A percentile compares a stretch with the other conserved stretches of the same genome.
Conservation (phyloP, 352 stramenopile species). For the Pythium scleroteichum region DNA sequence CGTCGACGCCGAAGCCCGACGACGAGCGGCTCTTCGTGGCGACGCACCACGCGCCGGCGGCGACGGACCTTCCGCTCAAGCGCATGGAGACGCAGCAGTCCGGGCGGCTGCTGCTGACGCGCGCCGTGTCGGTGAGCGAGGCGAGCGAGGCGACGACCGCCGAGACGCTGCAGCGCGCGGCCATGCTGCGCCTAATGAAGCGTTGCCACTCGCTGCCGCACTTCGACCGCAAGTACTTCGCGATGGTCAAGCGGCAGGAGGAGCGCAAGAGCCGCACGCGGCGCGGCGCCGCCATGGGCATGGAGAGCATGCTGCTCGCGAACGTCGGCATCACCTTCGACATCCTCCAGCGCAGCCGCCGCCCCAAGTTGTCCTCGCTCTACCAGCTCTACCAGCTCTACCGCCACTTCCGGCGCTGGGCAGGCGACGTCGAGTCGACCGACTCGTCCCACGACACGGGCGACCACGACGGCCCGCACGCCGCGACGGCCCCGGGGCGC, state of each 20-base stretch:
- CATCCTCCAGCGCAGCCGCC: constrained; percentile 51
- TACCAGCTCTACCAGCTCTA: constrained; percentile 49
- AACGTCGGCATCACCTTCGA: constrained; percentile 53
- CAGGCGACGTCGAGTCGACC: background rate
- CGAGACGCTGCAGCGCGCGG: constrained; percentile 7
- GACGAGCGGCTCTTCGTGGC: constrained; percentile 1
- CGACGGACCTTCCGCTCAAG: constrained; percentile 8
- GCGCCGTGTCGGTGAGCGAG: background rate
- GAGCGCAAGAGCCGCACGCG: constrained; percentile 10
- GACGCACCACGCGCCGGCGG: background rate
- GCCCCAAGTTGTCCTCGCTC: constrained; percentile 43
- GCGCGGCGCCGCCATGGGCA: constrained; percentile 16
- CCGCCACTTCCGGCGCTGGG: constrained; percentile 38
- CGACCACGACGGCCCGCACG: background rate
- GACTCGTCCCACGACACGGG: constrained; percentile 5
- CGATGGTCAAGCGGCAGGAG: constrained; percentile 27
- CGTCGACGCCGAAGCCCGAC: background rate
- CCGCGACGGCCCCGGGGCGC: no score
- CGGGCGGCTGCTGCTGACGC: constrained; percentile 15
- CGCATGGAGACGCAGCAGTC: constrained; percentile 18
- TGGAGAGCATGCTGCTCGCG: constrained; percentile 32
- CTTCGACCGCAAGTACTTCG: constrained; percentile 50
- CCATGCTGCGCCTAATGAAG: constrained; percentile 30
- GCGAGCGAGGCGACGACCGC: background rate
- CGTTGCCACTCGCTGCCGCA: constrained; percentile 50